Conservation (phyloP, 2,329 filamentous ascomycete species). For the Sarocladium kiliense region DNA sequence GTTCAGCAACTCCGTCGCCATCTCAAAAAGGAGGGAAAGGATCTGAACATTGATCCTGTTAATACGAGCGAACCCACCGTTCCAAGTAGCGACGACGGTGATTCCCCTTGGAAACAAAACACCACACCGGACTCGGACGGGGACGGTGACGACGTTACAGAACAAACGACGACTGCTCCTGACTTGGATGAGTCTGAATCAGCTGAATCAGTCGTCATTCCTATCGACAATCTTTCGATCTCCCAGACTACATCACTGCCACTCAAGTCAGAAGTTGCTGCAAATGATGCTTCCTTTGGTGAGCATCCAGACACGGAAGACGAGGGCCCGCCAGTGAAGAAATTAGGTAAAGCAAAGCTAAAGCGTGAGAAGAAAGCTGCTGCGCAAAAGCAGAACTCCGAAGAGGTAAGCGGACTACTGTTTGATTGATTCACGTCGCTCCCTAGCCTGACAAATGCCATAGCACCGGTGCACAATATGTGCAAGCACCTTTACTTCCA, state of each 20-base stretch:
- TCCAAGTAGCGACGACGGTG: not conserved
- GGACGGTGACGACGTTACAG: not conserved
- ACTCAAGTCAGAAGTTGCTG: not conserved
- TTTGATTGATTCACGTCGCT: not conserved
- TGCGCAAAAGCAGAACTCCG: conserved; percentile 13
- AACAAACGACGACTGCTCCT: not conserved
- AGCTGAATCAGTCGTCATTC: not conserved
- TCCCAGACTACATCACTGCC: not conserved
- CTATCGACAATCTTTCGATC: not conserved
- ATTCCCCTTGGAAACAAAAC: not conserved
- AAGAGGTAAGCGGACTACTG: not conserved
- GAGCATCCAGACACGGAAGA: not conserved
- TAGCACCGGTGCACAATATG: conserved; percentile 42
- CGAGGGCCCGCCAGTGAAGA: conserved; percentile 25
- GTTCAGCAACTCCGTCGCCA: conserved; percentile 73
- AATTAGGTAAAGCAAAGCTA: conserved; percentile 45
- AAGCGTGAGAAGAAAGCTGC: conserved; percentile 45
- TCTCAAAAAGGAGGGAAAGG: conserved; percentile 75
- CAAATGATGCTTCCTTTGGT: not conserved
- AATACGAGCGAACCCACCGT: not conserved
- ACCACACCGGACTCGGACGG: not conserved
- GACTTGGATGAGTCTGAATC: not conserved
- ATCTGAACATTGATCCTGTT: conserved; percentile 42
- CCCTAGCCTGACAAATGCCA: conserved; percentile 2
- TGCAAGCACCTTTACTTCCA: conserved; percentile 48